phyloP scores from a whole-genome alignment of 345 rosid genomes.

The Abelmoschus esculentus region DNA sequence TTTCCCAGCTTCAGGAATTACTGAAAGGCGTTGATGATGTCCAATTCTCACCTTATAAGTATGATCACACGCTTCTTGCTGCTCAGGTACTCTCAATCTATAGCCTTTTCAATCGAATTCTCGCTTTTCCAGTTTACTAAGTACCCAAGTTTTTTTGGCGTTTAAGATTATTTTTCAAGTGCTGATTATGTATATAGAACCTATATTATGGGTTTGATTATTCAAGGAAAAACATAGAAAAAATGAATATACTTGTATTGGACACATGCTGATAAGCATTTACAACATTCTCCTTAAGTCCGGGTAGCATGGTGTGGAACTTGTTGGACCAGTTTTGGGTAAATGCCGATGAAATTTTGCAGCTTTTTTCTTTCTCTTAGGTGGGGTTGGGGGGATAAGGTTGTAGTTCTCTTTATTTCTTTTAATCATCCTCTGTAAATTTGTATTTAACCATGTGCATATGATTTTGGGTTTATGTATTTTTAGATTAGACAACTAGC shows the following conservation, averaged over 20 bases:
- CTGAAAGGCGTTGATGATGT: slow-evolving; percentile 63
- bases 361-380: not conserved
- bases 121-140: not conserved
- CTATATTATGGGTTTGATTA: not conserved
- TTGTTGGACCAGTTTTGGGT: not conserved
- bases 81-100: slow-evolving; percentile 56
- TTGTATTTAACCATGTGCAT: not conserved
- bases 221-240: not conserved
- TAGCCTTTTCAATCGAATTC: not conserved
- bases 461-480: slow-evolving; percentile 9
- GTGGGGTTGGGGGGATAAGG: not conserved
- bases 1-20: slow-evolving; percentile 61
- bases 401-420: not conserved
- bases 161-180: not conserved
- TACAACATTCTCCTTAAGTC: not conserved
- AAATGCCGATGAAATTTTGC: not conserved
- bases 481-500: slow-evolving; percentile 71
- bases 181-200: not conserved
- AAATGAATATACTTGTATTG: not conserved
- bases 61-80: slow-evolving; percentile 51
- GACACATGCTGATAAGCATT: not conserved
- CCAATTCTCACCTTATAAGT: slow-evolving; percentile 47
- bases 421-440: not conserved
- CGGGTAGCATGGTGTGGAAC: not conserved
- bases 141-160: not conserved